Percentiles rank a stretch among this genome's conserved stretches.
Evolutionary conservation across 2,329 filamentous ascomycete genomes (phyloP).

Genomic region (Colletotrichum graminicola): DNA sequence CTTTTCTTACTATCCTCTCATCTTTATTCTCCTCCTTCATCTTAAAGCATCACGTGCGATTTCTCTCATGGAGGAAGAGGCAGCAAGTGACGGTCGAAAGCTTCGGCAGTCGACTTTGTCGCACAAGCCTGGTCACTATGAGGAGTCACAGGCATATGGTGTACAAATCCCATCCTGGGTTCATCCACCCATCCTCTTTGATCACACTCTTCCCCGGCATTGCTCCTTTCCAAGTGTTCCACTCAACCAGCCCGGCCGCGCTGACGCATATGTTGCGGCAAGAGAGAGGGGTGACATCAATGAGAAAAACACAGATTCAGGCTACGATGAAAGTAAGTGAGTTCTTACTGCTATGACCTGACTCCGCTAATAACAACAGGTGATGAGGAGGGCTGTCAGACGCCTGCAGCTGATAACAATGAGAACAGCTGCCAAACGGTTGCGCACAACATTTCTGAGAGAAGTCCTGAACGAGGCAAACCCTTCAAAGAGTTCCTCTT

Average conservation of each 20-base stretch:
- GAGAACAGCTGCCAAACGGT: too few species aligned
- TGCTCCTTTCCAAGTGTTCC: slow-evolving; percentile 46
- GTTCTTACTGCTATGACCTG: too few species aligned
- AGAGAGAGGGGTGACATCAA: neutral
- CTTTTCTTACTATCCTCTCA: neutral
- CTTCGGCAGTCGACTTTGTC: slow-evolving; percentile 25
- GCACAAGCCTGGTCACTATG: slow-evolving; percentile 45
- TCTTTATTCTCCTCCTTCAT: neutral
- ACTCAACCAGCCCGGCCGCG: slow-evolving; percentile 44
- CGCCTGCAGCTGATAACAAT: neutral
- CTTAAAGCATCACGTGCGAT: neutral
- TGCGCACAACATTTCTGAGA: neutral
- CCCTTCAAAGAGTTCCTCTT: slow-evolving; percentile 16
- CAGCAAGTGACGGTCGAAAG: neutral
- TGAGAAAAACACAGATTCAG: neutral
- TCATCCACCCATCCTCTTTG: slow-evolving; percentile 45
- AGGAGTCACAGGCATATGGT: slow-evolving; percentile 38
- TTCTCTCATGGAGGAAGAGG: slow-evolving; percentile 14
- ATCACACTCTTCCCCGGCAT: slow-evolving; percentile 45
- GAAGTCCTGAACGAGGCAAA: neutral
- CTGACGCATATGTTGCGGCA: slow-evolving; percentile 21
- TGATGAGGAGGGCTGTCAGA: neutral
- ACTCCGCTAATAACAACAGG: neutral
- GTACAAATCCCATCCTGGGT: slow-evolving; percentile 23
- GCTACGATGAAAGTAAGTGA: neutral